Conservation (phyloP, 169 alveolate genomes). For the Eimeria brunetti region DNA sequence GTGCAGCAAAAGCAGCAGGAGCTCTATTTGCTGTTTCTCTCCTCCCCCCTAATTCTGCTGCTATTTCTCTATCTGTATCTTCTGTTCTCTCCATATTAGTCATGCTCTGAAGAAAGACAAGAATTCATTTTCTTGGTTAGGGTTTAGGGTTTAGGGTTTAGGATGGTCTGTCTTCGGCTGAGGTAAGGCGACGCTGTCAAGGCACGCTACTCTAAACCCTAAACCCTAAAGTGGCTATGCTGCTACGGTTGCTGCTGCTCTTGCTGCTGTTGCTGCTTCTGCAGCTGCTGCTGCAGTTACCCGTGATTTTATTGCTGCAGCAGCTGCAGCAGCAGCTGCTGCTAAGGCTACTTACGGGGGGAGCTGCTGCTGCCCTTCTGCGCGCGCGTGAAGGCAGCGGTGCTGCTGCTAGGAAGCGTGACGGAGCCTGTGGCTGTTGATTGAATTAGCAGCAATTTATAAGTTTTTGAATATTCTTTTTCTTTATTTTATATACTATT, state of each 20-base stretch:
- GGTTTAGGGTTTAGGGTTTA: too few relatives aligned
- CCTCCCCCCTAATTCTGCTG: slow-evolving; percentile 15
- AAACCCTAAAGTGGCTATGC: neutral
- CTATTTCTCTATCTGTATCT: slow-evolving; percentile 16
- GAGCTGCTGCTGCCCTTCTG: neutral
- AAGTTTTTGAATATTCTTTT: neutral
- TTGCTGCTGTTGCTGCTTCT: neutral
- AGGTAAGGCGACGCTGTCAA: too few relatives aligned
- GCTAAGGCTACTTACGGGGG: neutral
- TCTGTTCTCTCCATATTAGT: neutral
- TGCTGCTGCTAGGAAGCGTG: slow-evolving; percentile 1
- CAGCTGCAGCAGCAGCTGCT: neutral
- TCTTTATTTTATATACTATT: neutral
- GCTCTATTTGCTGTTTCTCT: neutral
- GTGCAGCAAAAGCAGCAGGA: slow-evolving; percentile 26
- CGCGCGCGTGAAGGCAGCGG: neutral
- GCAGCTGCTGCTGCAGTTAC: slow-evolving; percentile 3
- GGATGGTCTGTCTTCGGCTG: too few relatives aligned
- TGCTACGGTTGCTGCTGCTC: neutral
- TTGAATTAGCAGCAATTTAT: neutral
- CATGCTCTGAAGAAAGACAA: neutral
- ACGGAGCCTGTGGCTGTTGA: neutral
- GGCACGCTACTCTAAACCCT: too few relatives aligned
- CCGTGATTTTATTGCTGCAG: too few relatives aligned
- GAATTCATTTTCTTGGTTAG: too few relatives aligned